A percentile compares a stretch with the other conserved stretches of the same genome.
These are phyloP conservation scores for Colletotrichum paranaense DNA, from an alignment of 2,329 filamentous ascomycete genomes.

Conservation along the genomic window DNA sequence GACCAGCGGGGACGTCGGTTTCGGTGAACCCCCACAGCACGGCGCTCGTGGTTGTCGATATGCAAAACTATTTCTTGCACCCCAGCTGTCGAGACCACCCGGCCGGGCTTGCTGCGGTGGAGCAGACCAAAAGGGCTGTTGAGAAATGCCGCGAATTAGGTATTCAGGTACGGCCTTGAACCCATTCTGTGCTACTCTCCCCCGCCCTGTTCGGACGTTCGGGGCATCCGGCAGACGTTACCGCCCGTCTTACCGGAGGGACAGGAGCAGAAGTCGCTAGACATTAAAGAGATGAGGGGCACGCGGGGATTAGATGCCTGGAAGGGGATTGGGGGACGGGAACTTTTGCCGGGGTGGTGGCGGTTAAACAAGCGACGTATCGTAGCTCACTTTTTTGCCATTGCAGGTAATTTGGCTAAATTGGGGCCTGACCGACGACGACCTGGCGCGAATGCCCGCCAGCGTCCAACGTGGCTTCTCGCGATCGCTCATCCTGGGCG, in stretches of 20 bases:
- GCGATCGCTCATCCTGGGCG: slow-evolving; percentile 44
- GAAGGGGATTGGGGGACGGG: not conserved
- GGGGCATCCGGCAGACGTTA: not conserved
- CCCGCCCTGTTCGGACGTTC: slow-evolving; percentile 11
- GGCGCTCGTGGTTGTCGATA: slow-evolving; percentile 63
- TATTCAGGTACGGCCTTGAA: slow-evolving; percentile 49
- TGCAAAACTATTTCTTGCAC: slow-evolving; percentile 64
- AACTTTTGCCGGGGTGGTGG: not conserved
- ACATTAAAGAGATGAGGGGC: not conserved
- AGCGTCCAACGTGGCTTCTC: slow-evolving; percentile 60
- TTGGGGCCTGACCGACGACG: slow-evolving; percentile 66
- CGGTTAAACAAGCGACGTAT: not conserved
- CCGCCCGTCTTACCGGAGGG: not conserved
- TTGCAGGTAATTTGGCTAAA: slow-evolving; percentile 62
- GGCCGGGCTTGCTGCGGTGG: slow-evolving; percentile 53
- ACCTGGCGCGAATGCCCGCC: slow-evolving; percentile 62
- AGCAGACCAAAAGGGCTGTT: slow-evolving; percentile 53
- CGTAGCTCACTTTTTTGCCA: slow-evolving; percentile 19
- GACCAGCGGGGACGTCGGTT: slow-evolving; percentile 39
- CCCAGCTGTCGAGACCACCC: slow-evolving; percentile 47
- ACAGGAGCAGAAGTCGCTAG: not conserved
- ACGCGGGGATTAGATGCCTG: not conserved
- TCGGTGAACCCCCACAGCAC: slow-evolving; percentile 52
- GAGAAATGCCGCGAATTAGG: slow-evolving; percentile 59
- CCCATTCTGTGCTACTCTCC: not conserved